Base-by-base conservation (phyloP, 306 rosid genomes). In the Glycine tomentella region DNA sequence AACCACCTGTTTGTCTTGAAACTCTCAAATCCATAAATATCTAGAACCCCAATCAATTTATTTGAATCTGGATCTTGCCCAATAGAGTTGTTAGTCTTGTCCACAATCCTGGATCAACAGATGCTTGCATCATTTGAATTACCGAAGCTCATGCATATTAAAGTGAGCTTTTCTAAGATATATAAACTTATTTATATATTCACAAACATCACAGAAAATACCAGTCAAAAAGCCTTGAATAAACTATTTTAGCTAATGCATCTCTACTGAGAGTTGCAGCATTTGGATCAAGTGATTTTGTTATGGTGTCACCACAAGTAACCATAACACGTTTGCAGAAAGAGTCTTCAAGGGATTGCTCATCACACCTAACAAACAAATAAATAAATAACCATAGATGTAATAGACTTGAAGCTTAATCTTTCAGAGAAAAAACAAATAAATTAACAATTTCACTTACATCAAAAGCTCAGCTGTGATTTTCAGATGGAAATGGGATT, bases 1-100 rank as follows among this genome's bases (percentile, higher is more conserved):
- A 93, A 87, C 92, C 87, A 95, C 99, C 99, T 95, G 93, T 95
- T 95, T 86, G 98, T 95, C 96, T 95, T 95, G 98, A 95, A 95
- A 93, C 99, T 95, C 86, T 95, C 99, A 57, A 95, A 95, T 88
- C 99, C 99, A 80, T 95, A 95, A 83, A 95, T 95, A 93, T 95
- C 99, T 71, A 95, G 84, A 83, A 95, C 97, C 69, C 99, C 99
- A 69, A 95, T 95, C 89, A 95, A 86, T 86, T 77, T 62, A 69
- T 89, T 93, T 36, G 97, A 91, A 81, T 74, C 64, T 46, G 90
- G 90, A 88, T 95, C 99, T 87, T 95, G 99, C 70, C 99, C 99
- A 72, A 95, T 95, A 62, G 99, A 85, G 83, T 86, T 90, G 80
- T 95, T 95, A 70, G 93, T 91, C 90, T 85, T 95, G 78, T 89